Percentiles rank a stretch among this genome's conserved stretches.
phyloP scores from a whole-genome alignment of 345 rosid genomes.

The Linum usitatissimum region DNA sequence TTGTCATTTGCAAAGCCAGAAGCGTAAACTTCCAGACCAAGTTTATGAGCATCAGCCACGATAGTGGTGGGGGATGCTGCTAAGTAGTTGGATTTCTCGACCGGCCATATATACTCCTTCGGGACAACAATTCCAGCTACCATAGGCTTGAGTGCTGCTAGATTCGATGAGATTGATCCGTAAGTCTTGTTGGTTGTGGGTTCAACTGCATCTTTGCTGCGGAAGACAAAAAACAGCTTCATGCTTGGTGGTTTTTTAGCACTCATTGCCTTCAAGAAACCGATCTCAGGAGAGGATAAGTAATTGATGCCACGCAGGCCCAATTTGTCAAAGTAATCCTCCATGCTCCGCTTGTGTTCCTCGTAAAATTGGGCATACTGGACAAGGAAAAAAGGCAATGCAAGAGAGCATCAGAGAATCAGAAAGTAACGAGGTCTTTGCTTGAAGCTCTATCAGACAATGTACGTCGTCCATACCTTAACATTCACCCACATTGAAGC shows the following conservation, averaged over 20 bases:
- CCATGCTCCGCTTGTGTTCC: conserved; percentile 44
- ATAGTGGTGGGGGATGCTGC: conserved; percentile 37
- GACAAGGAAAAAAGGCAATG: conserved; percentile 11
- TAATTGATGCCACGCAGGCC: conserved; percentile 11
- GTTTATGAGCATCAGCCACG: conserved; percentile 72
- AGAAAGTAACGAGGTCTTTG: not conserved
- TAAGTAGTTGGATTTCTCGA: conserved; percentile 37
- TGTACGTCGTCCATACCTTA: not conserved
- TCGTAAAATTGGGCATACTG: conserved; percentile 60
- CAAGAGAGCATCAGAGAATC: conserved; percentile 2
- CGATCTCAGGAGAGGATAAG: conserved; percentile 80
- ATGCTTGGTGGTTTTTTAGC: conserved; percentile 31
- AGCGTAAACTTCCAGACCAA: conserved; percentile 59
- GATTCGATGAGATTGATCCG: conserved; percentile 34
- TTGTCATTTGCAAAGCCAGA: conserved; percentile 70
- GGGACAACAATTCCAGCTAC: conserved; percentile 75
- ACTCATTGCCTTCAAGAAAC: conserved; percentile 51
- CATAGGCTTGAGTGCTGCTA: conserved; percentile 42
- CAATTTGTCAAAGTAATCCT: conserved; percentile 22
- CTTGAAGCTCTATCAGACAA: not conserved
- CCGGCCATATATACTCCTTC: conserved; percentile 60
- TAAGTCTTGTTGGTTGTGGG: conserved; percentile 76
- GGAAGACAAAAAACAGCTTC: conserved; percentile 55
- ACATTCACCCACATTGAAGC: not conserved
- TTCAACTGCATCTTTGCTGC: conserved; percentile 36